Conservation (phyloP, 2,329 filamentous ascomycete genomes). For the Dichotomopilus funicola region DNA sequence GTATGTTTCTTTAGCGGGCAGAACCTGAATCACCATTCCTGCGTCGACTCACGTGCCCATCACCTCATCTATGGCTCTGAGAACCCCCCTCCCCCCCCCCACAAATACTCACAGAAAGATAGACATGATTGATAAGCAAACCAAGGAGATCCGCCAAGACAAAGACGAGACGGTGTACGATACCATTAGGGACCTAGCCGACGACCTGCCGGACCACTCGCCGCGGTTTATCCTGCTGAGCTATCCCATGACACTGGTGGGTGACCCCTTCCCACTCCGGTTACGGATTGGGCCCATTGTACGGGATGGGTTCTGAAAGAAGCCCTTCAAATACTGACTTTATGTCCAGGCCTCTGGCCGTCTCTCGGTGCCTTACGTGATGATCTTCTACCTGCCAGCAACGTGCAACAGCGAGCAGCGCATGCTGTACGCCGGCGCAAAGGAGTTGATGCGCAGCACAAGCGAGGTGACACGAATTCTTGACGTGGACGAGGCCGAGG, state of each 20-base stretch:
- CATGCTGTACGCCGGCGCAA: constrained; percentile 94
- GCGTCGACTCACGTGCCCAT: not conserved
- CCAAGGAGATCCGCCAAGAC: constrained; percentile 79
- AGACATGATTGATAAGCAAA: constrained; percentile 85
- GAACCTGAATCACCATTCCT: constrained; percentile 14
- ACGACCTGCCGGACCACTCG: constrained; percentile 87
- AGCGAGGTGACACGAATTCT: constrained; percentile 84
- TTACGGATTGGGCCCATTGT: not conserved
- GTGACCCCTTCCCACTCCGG: not conserved
- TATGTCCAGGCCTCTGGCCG: constrained; percentile 68
- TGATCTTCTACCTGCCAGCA: constrained; percentile 88
- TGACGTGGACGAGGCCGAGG: constrained; percentile 66
- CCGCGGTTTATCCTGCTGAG: constrained; percentile 86
- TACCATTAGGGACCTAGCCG: constrained; percentile 70
- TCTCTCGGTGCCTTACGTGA: constrained; percentile 82
- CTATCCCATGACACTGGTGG: constrained; percentile 80
- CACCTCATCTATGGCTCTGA: not conserved
- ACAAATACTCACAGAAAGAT: not conserved
- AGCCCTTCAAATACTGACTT: not conserved
- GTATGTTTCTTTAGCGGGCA: constrained; percentile 32
- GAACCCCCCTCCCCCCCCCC: not conserved
- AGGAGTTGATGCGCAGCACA: constrained; percentile 90
- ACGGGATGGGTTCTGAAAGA: not conserved
- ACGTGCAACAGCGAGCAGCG: constrained; percentile 81
- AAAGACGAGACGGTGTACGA: constrained; percentile 72